These are phyloP conservation scores for Metschnikowia shivogae DNA, from an alignment of 805 yeast species.

Conservation along the genomic window DNA sequence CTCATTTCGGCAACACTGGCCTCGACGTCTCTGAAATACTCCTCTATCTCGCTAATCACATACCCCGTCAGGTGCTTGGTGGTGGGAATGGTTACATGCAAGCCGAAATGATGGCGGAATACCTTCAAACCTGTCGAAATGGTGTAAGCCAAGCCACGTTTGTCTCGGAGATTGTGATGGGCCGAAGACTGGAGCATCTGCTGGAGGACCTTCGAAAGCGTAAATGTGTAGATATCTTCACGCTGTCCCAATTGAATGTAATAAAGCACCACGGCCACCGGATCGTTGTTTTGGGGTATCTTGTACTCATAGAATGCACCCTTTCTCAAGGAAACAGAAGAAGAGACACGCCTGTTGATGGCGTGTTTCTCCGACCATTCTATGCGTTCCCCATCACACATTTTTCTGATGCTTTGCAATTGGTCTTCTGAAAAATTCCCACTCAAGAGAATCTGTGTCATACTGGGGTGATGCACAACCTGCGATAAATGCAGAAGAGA, in stretches of 20 bases:
- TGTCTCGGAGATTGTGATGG: conserved; percentile 47
- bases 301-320: conserved; percentile 1
- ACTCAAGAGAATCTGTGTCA: conserved; percentile 43
- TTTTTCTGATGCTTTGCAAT: conserved; percentile 12
- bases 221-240: conserved; percentile 25
- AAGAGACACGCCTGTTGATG: no score
- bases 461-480: conserved; percentile 26
- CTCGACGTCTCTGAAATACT: conserved; percentile 43
- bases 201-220: conserved; percentile 45
- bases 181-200: conserved; percentile 44
- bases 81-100: conserved; percentile 57
- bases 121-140: conserved; percentile 55
- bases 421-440: conserved; percentile 41
- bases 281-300: neutral
- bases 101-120: conserved; percentile 50
- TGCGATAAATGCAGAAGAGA: conserved; percentile 28
- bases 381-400: neutral
- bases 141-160: conserved; percentile 59
- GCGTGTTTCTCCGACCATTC: no score
- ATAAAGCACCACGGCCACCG: conserved; percentile 36
- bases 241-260: conserved; percentile 57
- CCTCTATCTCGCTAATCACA: conserved; percentile 45
- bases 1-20: conserved; percentile 23
- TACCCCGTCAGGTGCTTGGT: conserved; percentile 38
- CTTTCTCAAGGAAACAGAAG: neutral